Base-by-base conservation (phyloP, 2,329 filamentous ascomycete genomes). In the Cadophora sp. region DNA sequence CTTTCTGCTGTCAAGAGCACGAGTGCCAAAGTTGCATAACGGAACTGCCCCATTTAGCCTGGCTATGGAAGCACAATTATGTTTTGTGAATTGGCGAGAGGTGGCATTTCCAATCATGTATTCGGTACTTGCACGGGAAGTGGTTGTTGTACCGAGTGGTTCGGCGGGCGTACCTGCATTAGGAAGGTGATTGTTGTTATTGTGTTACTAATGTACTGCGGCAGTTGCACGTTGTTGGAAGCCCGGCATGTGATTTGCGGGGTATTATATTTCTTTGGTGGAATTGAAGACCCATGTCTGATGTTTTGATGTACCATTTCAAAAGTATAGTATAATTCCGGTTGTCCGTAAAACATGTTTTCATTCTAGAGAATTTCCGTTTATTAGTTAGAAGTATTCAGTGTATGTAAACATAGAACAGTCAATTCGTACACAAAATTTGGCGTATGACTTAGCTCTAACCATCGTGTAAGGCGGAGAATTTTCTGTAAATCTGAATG, bases 141-240 rank as follows among this genome's bases (percentile, higher is more conserved):
- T 39, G 6, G 7, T 27, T 20, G 8, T 11, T 39, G 33, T 36
- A 56, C 30, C 30, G 18, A 41, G 33, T 56, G 30, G 53, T 41
- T 39, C 53, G 53, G 53, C n/a, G 53, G 13, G 18, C 27, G 53
- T 33, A 39, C 53, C 53, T 56, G 53, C 53, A 56, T 56, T 56
- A 56, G 53, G 53, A 56, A 56, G 53, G 53, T 39, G 33, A 22
- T 39, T 18, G 3, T 39, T 18, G 18, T 22, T 33, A n/a, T 56
- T 39, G 53, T 30, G 11, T 2, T 9, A 53, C 50, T 27, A 56
- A 39, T 9, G 33, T 6, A 18, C 18, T 56, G 43, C 14, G 43
- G n/a, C 4, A 20, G 30, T 36, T 55, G 18, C 16, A 33, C 22
- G 22, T 22, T 2, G 48, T 24, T 8, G 27, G 27, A 20, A 11